Percentiles rank a stretch among this genome's conserved stretches.
phyloP scores from a whole-genome alignment of 371 early-diverging fungal species.

The Syncephalis plumigaleata region DNA sequence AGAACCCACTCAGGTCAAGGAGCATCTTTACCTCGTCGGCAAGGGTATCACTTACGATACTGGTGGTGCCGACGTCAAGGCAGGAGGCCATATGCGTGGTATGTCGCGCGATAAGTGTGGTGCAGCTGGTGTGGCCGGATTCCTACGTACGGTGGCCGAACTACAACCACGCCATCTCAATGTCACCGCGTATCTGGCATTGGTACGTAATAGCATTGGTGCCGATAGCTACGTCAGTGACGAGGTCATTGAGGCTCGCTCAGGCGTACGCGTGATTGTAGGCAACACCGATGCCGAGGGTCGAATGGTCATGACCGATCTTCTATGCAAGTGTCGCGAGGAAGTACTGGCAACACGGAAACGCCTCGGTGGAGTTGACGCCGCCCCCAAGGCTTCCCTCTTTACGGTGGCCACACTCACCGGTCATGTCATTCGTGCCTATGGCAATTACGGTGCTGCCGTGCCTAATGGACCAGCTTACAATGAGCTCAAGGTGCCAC shows the following conservation, averaged over 20 bases:
- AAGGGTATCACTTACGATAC: slow-evolving; percentile 88
- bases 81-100: slow-evolving; percentile 68
- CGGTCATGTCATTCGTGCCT: slow-evolving; percentile 67
- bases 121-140: slow-evolving; percentile 72
- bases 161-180: slow-evolving; percentile 46
- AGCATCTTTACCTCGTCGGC: slow-evolving; percentile 73
- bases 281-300: slow-evolving; percentile 88
- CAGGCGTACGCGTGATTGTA: slow-evolving; percentile 65
- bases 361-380: background rate
- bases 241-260: slow-evolving; percentile 61
- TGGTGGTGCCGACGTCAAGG: slow-evolving; percentile 78
- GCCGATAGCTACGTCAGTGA: slow-evolving; percentile 66
- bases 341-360: slow-evolving; percentile 32
- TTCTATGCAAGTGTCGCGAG: slow-evolving; percentile 61
- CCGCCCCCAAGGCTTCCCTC: slow-evolving; percentile 24
- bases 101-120: slow-evolving; percentile 89
- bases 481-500: slow-evolving; percentile 25
- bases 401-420: slow-evolving; percentile 82
- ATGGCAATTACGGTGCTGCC: slow-evolving; percentile 55
- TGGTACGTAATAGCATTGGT: slow-evolving; percentile 71
- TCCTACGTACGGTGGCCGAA: slow-evolving; percentile 47
- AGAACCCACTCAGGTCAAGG: slow-evolving; percentile 54
- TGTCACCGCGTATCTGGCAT: slow-evolving; percentile 47
- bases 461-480: slow-evolving; percentile 73
- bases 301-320: slow-evolving; percentile 79